phyloP scores from a whole-genome alignment of 1,139 yeast genomes.

The Kodamaea anthophila region DNA sequence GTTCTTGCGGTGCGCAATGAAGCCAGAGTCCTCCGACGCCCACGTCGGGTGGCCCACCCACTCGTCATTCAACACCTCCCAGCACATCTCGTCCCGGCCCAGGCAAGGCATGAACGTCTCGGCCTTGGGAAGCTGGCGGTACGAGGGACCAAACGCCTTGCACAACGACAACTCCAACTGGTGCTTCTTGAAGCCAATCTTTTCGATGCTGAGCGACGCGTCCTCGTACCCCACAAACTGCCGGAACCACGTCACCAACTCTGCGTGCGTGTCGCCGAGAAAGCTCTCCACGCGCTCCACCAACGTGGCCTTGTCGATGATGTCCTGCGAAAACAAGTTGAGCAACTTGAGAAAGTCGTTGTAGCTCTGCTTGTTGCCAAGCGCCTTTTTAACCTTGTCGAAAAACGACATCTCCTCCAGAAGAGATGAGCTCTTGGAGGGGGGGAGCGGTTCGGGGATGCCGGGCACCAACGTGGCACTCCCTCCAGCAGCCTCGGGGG shows the following conservation, averaged over 20 bases:
- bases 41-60: slow-evolving; percentile 99
- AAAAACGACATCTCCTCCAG: slow-evolving; percentile 85
- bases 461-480: slow-evolving; percentile 77
- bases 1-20: slow-evolving; percentile 94
- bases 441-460: slow-evolving; percentile 75
- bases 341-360: slow-evolving; percentile 85
- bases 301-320: slow-evolving; percentile 75
- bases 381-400: slow-evolving; percentile 84
- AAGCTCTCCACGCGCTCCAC: slow-evolving; percentile 83
- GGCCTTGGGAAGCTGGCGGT: slow-evolving; percentile 85
- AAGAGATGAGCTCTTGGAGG: slow-evolving; percentile 49
- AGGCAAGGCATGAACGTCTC: slow-evolving; percentile 97
- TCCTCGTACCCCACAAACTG: slow-evolving; percentile 84
- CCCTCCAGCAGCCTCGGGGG: slow-evolving; percentile 14
- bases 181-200: slow-evolving; percentile 82
- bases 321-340: slow-evolving; percentile 82
- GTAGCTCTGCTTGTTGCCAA: slow-evolving; percentile 85
- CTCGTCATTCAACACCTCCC: slow-evolving; percentile 97
- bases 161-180: slow-evolving; percentile 83
- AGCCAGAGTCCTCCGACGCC: slow-evolving; percentile 99
- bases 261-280: slow-evolving; percentile 69
- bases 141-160: slow-evolving; percentile 88
- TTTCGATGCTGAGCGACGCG: slow-evolving; percentile 73
- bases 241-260: slow-evolving; percentile 86
- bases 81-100: slow-evolving; percentile 97